Evolutionary conservation across 2,329 filamentous ascomycete genomes (phyloP).

Genomic region (Xylaria sp.): DNA sequence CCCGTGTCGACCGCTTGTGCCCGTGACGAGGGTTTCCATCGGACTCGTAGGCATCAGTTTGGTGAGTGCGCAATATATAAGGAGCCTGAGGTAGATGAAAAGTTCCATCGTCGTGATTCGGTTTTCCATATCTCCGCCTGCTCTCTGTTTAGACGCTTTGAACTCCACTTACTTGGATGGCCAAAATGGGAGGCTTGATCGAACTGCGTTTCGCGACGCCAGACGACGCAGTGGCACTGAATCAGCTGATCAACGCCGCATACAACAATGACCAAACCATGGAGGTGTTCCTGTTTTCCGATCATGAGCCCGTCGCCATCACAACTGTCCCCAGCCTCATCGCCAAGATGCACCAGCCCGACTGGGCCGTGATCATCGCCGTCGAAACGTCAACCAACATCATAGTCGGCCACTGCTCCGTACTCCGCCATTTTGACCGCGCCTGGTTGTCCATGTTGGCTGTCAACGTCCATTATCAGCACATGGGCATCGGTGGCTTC

Average conservation of each 20-base stretch:
- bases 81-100: too few relatives aligned
- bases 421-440: conserved; percentile 29
- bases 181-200: conserved; percentile 6
- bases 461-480: conserved; percentile 40
- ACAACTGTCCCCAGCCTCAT: conserved; percentile 10
- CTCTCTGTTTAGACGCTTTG: too few relatives aligned
- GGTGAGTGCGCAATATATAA: too few relatives aligned
- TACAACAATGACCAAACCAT: conserved; percentile 19
- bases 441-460: conserved; percentile 47
- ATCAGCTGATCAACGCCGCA: conserved; percentile 20
- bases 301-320: conserved; percentile 11
- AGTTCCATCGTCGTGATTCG: too few relatives aligned
- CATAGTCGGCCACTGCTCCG: conserved; percentile 42
- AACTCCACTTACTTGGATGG: neutral
- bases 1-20: too few relatives aligned
- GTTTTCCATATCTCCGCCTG: too few relatives aligned
- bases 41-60: too few relatives aligned
- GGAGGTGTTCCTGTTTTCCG: conserved; percentile 18
- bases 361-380: conserved; percentile 32
- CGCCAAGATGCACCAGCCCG: conserved; percentile 18
- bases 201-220: conserved; percentile 21
- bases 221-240: conserved; percentile 18
- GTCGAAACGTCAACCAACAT: conserved; percentile 23
- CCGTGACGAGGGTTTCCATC: too few relatives aligned
- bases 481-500: conserved; percentile 39